phyloP scores from a whole-genome alignment of 139 green algal genomes.

The Marvania coccoides region DNA sequence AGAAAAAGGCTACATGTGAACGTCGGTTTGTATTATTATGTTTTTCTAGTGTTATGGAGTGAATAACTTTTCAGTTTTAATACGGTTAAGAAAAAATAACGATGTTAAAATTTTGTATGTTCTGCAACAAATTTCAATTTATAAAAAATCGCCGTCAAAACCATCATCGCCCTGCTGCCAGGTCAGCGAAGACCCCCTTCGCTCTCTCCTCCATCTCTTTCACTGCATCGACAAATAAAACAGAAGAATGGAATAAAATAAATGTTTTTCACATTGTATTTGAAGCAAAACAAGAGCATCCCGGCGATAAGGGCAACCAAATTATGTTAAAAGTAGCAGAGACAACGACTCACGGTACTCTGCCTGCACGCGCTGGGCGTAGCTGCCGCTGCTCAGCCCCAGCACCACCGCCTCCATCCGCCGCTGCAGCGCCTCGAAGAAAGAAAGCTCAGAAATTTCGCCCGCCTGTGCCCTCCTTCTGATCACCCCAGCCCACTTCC shows the following conservation, averaged over 20 bases:
- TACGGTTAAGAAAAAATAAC: too few species aligned
- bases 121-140: too few species aligned
- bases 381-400: conserved; percentile 62
- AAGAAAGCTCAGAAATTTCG: conserved; percentile 34
- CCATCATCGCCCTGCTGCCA: too few species aligned
- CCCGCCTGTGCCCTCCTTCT: neutral
- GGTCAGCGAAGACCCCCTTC: conserved; percentile 49
- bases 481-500: conserved; percentile 45
- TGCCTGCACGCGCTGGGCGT: conserved; percentile 71
- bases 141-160: too few species aligned
- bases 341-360: conserved; percentile 11
- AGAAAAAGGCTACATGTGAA: conserved; percentile 15
- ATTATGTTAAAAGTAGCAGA: neutral
- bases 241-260: neutral
- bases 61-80: too few species aligned
- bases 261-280: neutral
- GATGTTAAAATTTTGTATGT: too few species aligned
- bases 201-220: conserved; percentile 70
- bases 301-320: neutral
- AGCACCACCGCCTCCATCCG: conserved; percentile 82
- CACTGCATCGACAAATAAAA: conserved; percentile 62
- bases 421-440: conserved; percentile 69
- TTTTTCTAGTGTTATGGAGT: too few species aligned
- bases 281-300: too few species aligned
- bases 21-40: too few species aligned